These are phyloP conservation scores for Claviceps humidiphila DNA, from an alignment of 2,329 filamentous ascomycete genomes.

Conservation along the genomic window DNA sequence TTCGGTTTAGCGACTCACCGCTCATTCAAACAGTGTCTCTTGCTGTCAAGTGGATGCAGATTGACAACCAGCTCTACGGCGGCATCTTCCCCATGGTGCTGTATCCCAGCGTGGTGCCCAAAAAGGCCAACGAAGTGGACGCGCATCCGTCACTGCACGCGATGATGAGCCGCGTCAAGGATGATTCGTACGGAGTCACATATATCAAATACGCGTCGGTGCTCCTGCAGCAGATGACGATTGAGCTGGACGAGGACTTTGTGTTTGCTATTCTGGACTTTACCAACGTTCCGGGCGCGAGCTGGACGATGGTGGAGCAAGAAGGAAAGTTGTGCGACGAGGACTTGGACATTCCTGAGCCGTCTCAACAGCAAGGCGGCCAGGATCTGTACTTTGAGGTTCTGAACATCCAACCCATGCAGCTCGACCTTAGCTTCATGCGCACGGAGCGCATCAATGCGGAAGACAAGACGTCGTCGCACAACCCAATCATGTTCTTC, in stretches of 20 bases:
- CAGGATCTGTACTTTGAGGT: conserved; percentile 98
- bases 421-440: conserved; percentile 93
- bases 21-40: conserved; percentile 85
- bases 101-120: conserved; percentile 94
- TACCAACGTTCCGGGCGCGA: conserved; percentile 79
- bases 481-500: conserved; percentile 96
- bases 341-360: conserved; percentile 80
- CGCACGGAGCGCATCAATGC: conserved; percentile 93
- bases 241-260: conserved; percentile 96
- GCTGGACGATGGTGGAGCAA: conserved; percentile 55
- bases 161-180: conserved; percentile 88
- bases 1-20: conserved; percentile 86
- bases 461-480: conserved; percentile 81
- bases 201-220: conserved; percentile 98
- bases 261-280: conserved; percentile 94
- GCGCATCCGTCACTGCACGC: conserved; percentile 88
- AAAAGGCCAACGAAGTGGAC: conserved; percentile 92
- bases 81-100: conserved; percentile 96
- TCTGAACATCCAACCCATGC: conserved; percentile 94
- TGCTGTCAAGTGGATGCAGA: conserved; percentile 96
- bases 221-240: conserved; percentile 90
- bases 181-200: conserved; percentile 92
- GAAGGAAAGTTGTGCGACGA: conserved; percentile 84
- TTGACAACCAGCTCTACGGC: conserved; percentile 96
- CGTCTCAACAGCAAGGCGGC: conserved; percentile 66